Evolutionary conservation across 495 filamentous ascomycete species (phyloP), one percentile per base, ranked within the genome.

Genomic region (Jackrogersella multiformis): DNA sequence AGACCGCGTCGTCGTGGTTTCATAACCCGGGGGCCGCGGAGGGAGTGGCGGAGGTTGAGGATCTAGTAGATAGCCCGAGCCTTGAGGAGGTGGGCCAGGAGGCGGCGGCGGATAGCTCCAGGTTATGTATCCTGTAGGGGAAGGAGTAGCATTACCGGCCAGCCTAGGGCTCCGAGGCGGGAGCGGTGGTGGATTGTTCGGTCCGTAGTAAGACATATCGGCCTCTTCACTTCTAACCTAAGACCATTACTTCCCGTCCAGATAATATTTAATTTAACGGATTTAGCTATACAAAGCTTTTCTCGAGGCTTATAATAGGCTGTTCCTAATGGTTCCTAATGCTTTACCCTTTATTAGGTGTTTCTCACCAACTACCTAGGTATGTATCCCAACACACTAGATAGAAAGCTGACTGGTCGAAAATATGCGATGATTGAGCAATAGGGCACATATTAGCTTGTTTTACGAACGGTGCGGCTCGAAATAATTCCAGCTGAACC

Each of bases 401-500:
- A 61, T 44, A 34, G n/a, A 61, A 28, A 16, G 23, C 24, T 35
- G 26, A 58, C 15, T 4, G 21, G 12, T 34, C 30, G 34, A 1
- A 51, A 49, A 36, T 67, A 21, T 32, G 26, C 10, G 42, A 28
- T 21, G 30, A 41, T 16, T 45, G 35, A 57, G 24, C 16, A 39
- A 30, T 20, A 38, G 61, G 44, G 32, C 21, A 36, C 12, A 52
- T 57, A 49, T 24, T 20, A 16, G 16, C 4, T 30, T 26, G 10
- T 49, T 49, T 45, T 42, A 51, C 16, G 20, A 34, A 21, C 26
- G 8, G 35, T 53, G 28, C 44, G 9, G 44, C 45, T 62, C 16
- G 52, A 68, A 59, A 68, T 68, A 44, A 12, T 53, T 64, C 64
- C 66, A 69, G 66, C 66, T 69, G 61, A 42, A 21, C 56, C 56